These are phyloP conservation scores for Russula abietina DNA, from an alignment of 768 basidiomycete genomes.

Conservation along the genomic window DNA sequence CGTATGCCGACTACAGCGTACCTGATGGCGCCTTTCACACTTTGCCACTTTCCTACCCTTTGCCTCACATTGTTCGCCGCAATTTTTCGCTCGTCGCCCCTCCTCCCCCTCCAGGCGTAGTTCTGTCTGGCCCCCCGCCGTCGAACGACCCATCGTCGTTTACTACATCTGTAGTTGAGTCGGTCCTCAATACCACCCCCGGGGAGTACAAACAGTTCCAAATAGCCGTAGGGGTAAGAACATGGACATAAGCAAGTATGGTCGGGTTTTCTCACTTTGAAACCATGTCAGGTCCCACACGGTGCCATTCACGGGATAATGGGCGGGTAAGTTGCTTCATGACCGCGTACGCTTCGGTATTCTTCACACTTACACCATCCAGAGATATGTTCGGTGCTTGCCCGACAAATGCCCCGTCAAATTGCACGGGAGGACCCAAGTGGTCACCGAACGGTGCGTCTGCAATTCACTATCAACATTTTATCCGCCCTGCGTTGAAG, in stretches of 20 bases:
- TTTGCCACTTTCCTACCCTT: constrained; percentile 31
- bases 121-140: background rate
- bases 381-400: constrained; percentile 32
- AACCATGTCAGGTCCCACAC: constrained; percentile 31
- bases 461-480: background rate
- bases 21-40: constrained; percentile 31
- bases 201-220: constrained; percentile 34
- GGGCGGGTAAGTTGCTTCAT: constrained; percentile 28
- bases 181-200: constrained; percentile 27
- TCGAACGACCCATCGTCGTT: constrained; percentile 30
- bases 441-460: constrained; percentile 33
- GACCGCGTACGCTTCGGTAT: background rate
- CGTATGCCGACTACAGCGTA: constrained; percentile 25
- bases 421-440: constrained; percentile 29
- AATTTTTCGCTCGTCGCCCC: constrained; percentile 30
- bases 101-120: too few relatives aligned
- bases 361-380: background rate
- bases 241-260: too few relatives aligned
- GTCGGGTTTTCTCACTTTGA: background rate
- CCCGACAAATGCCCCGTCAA: constrained; percentile 27
- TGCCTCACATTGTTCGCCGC: constrained; percentile 32
- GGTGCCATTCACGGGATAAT: constrained; percentile 31
- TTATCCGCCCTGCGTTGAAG: background rate
- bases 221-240: constrained; percentile 28
- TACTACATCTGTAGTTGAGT: constrained; percentile 25